Conservation (phyloP, 208 protist species). For the Crithidia sp. region DNA sequence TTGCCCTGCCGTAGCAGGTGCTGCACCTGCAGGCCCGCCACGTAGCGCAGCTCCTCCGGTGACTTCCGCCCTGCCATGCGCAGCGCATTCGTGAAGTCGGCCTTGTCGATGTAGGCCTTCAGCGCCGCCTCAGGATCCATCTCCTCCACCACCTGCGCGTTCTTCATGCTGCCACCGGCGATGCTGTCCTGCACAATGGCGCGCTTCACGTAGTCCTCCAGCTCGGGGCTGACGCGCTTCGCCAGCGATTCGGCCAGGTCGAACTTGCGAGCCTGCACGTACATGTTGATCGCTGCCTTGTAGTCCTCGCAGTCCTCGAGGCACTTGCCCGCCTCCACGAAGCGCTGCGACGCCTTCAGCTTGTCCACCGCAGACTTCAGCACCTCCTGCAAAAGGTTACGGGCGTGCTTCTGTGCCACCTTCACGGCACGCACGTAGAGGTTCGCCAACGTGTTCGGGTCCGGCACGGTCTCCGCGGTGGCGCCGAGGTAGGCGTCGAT, state of each 20-base stretch:
- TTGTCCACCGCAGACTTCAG: constrained; percentile 70
- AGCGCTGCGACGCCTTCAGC: constrained; percentile 83
- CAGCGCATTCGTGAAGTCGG: constrained; percentile 83
- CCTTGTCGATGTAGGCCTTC: constrained; percentile 86
- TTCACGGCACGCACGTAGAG: constrained; percentile 95
- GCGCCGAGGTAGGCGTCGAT: constrained; percentile 96
- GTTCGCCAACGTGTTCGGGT: constrained; percentile 77
- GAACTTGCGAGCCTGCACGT: constrained; percentile 93
- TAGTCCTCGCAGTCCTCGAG: constrained; percentile 93
- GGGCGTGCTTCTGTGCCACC: constrained; percentile 93
- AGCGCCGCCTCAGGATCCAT: constrained; percentile 90
- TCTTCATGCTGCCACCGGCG: constrained; percentile 71
- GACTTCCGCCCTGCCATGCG: constrained; percentile 77
- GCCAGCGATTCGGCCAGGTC: constrained; percentile 91
- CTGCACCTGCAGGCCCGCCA: constrained; percentile 81
- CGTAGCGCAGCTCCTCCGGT: constrained; percentile 71
- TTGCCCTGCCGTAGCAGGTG: constrained; percentile 68
- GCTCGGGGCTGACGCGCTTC: constrained; percentile 82
- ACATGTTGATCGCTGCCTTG: constrained; percentile 94
- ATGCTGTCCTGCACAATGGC: constrained; percentile 92
- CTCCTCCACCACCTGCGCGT: constrained; percentile 87
- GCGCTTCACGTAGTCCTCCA: constrained; percentile 89
- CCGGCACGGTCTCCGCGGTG: constrained; percentile 60
- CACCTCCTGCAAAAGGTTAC: constrained; percentile 83
- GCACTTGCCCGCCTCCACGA: constrained; percentile 89